Base-by-base conservation (phyloP, 2,329 filamentous ascomycete genomes). In the Gliomastix tumulicola region DNA sequence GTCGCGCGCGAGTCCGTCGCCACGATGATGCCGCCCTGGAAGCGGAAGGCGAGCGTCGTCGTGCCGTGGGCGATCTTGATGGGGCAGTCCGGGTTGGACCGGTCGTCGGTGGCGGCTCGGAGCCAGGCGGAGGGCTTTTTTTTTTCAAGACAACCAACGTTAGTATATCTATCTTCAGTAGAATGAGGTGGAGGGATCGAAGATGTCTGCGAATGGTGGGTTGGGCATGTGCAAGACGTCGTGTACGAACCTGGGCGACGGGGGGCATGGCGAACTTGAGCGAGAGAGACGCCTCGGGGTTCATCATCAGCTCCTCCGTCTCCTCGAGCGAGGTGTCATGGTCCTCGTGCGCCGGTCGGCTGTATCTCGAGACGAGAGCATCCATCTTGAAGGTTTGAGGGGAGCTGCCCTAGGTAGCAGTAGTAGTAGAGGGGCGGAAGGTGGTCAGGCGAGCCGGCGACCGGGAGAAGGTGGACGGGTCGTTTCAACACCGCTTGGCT, bases 41-140 rank as follows among this genome's bases (percentile, higher is more conserved):
- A 98, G 59, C 90, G 82, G 76, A 98, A 98, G 45, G 89, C 90
- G 44, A 98, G 81, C 36, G 92, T 98, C 41, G 92, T 98, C 43
- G 92, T 98, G 59, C 92, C 92, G 78, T 98, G 92, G 46, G 92
- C 92, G 55, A 98, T 89, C 77, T 98, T 98, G 77, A 98, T 98
- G 51, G 92, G 92, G 66, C 89, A 96, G 66, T 85, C 80, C 41
- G 92, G 88, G 73, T 98, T 98, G 53, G 88, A 82, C 65, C 89
- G 82, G 76, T 98, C 92, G 71, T 98, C 92, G 50, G 92, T 97
- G 64, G 88, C 88, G 51, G 92, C 87, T 59, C 92, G 89, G 55
- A 98, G 87, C 84, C 92, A 98, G 55, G 88, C 80, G 46, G 88
- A 85, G 50, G 88, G 85, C 86, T 35, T 13, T 28, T n/a, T n/a